Evolutionary conservation across 139 green algal species (phyloP).

Genomic region (Marvania coccoides): DNA sequence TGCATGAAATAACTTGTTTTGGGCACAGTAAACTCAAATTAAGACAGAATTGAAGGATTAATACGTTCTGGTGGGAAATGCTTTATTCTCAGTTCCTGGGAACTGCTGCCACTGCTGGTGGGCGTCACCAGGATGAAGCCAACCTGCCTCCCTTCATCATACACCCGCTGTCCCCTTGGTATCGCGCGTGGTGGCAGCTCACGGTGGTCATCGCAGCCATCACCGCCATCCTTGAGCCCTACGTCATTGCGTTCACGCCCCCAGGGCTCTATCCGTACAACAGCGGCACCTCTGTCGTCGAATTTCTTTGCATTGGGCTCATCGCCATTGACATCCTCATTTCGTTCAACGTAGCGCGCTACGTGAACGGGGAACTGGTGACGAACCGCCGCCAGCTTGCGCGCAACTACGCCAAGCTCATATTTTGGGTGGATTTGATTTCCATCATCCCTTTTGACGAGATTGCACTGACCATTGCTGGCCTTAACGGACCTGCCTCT

Average conservation of each 20-base stretch:
- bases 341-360: slow-evolving; percentile 13
- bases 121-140: neutral
- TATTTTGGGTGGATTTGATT: slow-evolving; percentile 6
- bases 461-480: slow-evolving; percentile 15
- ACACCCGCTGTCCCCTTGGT: slow-evolving; percentile 7
- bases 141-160: slow-evolving; percentile 6
- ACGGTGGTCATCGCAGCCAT: slow-evolving; percentile 14
- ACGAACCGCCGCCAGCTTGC: slow-evolving; percentile 1
- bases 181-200: slow-evolving; percentile 9
- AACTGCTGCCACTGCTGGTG: neutral
- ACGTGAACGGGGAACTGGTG: slow-evolving; percentile 10
- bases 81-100: neutral
- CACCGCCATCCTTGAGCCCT: slow-evolving; percentile 17
- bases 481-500: slow-evolving; percentile 7
- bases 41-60: too few relatives aligned
- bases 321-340: slow-evolving; percentile 3
- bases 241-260: slow-evolving; percentile 1
- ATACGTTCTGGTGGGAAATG: too few relatives aligned
- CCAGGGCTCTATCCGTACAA: slow-evolving; percentile 13
- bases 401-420: neutral
- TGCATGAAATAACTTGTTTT: too few relatives aligned
- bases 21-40: too few relatives aligned
- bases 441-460: slow-evolving; percentile 15
- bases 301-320: neutral
- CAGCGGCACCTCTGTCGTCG: neutral